Conservation (phyloP, 139 green algal species). For the Bryopsis sp. region DNA sequence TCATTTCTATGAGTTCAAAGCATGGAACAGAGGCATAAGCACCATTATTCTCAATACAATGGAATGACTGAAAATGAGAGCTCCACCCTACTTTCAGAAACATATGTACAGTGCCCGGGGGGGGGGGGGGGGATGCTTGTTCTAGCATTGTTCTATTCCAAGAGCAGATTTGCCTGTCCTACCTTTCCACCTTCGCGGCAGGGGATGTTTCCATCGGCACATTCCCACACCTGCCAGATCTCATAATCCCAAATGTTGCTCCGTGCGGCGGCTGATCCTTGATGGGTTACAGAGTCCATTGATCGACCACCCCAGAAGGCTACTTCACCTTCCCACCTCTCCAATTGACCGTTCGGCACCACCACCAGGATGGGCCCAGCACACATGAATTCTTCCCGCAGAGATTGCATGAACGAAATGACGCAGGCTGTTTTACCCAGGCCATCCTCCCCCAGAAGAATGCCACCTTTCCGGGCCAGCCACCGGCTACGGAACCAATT, state of each 20-base stretch:
- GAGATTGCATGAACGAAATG: neutral
- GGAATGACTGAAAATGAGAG: neutral
- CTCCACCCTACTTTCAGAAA: neutral
- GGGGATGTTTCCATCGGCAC: neutral
- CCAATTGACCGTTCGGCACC: neutral
- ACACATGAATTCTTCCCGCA: slow-evolving; percentile 9
- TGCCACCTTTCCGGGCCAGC: slow-evolving; percentile 19
- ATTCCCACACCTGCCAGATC: slow-evolving; percentile 4
- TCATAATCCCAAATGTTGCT: neutral
- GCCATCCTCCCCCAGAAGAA: slow-evolving; percentile 5
- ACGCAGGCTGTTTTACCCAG: neutral
- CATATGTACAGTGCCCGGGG: too few relatives aligned
- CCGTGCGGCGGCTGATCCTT: neutral
- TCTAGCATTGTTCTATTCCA: neutral
- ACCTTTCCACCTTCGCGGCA: neutral
- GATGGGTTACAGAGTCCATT: neutral
- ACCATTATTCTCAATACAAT: neutral
- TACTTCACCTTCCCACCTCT: neutral
- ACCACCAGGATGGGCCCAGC: slow-evolving; percentile 6
- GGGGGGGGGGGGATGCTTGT: too few relatives aligned
- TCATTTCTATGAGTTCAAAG: neutral
- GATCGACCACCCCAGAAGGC: slow-evolving; percentile 4
- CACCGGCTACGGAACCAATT: slow-evolving; percentile 60
- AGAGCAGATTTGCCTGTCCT: neutral
- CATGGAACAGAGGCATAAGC: neutral